phyloP scores from a whole-genome alignment of 306 rosid species.

The Vicia villosa region DNA sequence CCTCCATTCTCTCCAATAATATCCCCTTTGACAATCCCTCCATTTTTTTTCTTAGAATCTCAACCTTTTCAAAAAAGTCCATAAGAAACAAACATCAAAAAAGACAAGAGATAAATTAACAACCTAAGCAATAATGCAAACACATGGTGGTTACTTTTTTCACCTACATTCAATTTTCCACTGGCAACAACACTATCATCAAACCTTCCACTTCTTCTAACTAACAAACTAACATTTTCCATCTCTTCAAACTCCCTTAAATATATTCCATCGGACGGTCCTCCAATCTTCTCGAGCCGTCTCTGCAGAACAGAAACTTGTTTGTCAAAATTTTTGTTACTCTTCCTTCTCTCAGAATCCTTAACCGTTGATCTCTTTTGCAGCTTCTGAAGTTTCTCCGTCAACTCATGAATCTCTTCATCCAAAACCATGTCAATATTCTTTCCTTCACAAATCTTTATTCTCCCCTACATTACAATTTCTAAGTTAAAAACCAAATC shows the following conservation, averaged over 20 bases:
- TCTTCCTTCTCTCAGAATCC: slow-evolving; percentile 39
- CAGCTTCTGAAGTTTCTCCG: slow-evolving; percentile 65
- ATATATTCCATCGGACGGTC: slow-evolving; percentile 53
- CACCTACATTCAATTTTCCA: slow-evolving; percentile 69
- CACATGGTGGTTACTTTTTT: neutral
- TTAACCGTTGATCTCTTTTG: slow-evolving; percentile 53
- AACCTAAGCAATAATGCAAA: neutral
- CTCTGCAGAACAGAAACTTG: slow-evolving; percentile 59
- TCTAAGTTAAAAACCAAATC: slow-evolving; percentile 31
- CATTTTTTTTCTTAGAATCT: slow-evolving; percentile 84
- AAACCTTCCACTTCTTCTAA: slow-evolving; percentile 40
- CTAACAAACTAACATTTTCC: slow-evolving; percentile 61
- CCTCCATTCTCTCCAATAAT: slow-evolving; percentile 79
- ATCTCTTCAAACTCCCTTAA: slow-evolving; percentile 63
- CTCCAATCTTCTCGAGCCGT: slow-evolving; percentile 60
- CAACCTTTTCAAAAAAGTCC: slow-evolving; percentile 55
- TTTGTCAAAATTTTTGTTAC: slow-evolving; percentile 60
- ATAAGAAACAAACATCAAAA: slow-evolving; percentile 28
- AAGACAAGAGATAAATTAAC: neutral
- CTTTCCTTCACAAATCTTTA: slow-evolving; percentile 64
- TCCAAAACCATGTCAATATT: slow-evolving; percentile 52
- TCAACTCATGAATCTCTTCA: slow-evolving; percentile 64
- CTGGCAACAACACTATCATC: slow-evolving; percentile 53
- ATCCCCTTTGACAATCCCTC: slow-evolving; percentile 83
- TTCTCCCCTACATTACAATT: slow-evolving; percentile 63